These are phyloP conservation scores for Amaranthus palmeri DNA, from an alignment of 148 eudicot genomes.

Conservation along the genomic window DNA sequence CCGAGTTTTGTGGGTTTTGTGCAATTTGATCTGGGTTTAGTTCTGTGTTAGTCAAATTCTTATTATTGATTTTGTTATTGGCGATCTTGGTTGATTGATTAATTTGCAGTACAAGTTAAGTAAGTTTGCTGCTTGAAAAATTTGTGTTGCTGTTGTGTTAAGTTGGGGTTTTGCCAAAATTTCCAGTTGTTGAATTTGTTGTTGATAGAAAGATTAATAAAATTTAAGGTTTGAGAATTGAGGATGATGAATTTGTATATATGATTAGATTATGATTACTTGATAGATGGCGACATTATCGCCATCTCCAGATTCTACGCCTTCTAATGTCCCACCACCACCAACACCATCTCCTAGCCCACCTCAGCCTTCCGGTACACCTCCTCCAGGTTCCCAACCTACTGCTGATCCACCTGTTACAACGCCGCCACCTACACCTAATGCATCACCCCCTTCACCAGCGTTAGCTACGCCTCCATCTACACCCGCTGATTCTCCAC, in stretches of 20 bases:
- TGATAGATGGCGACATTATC: constrained; percentile 33
- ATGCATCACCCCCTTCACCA: constrained; percentile 28
- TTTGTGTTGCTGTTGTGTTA: constrained; percentile 7
- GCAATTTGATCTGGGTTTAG: constrained; percentile 20
- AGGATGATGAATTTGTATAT: constrained; percentile 10
- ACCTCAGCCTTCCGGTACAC: too few species aligned
- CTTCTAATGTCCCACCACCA: constrained; percentile 33
- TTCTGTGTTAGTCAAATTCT: constrained; percentile 19
- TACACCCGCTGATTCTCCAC: constrained; percentile 25
- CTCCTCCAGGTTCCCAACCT: constrained; percentile 30
- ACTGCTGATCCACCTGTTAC: constrained; percentile 27
- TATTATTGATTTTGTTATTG: too few species aligned
- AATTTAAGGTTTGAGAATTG: neutral
- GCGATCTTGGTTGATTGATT: neutral
- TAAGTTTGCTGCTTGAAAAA: constrained; percentile 29
- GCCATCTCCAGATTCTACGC: constrained; percentile 40
- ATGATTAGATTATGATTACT: neutral
- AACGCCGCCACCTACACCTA: constrained; percentile 31
- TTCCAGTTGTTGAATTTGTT: too few species aligned
- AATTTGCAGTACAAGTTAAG: constrained; percentile 7
- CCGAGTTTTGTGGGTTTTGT: neutral
- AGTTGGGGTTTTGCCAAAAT: neutral
- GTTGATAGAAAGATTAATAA: neutral
- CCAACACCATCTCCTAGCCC: constrained; percentile 22
- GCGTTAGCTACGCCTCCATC: constrained; percentile 30